Evolutionary conservation across 2,329 filamentous ascomycete species (phyloP).

Genomic region (Aspergillus felis): DNA sequence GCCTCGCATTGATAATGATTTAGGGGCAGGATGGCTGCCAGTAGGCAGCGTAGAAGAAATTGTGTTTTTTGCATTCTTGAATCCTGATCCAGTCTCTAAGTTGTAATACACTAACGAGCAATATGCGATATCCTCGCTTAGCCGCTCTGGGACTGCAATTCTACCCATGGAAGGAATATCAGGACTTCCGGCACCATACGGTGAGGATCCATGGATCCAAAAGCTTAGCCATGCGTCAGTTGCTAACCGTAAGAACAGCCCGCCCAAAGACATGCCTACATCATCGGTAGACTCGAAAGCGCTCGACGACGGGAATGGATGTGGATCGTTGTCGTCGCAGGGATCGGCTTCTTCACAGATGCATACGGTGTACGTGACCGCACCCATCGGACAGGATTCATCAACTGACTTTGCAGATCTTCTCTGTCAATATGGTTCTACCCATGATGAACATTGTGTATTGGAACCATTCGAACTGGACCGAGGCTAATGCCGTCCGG

Average conservation of each 20-base stretch:
- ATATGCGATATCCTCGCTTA: not conserved
- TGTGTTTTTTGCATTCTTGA: not conserved
- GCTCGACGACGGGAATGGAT: conserved; percentile 11
- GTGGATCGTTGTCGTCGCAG: conserved; percentile 12
- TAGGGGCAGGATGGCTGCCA: not conserved
- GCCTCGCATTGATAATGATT: not conserved
- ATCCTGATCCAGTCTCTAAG: no score
- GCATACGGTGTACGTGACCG: conserved; percentile 8
- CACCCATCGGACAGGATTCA: not conserved
- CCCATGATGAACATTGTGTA: conserved; percentile 12
- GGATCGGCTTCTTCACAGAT: conserved; percentile 13
- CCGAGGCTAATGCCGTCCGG: not conserved
- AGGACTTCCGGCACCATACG: conserved; percentile 9
- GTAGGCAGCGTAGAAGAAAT: not conserved
- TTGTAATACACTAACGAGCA: not conserved
- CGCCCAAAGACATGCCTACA: conserved; percentile 10
- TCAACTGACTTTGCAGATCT: conserved; percentile 9
- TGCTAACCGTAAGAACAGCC: not conserved
- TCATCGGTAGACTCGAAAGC: conserved; percentile 10
- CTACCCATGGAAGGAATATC: conserved; percentile 12
- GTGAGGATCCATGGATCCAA: not conserved
- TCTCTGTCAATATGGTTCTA: conserved; percentile 15
- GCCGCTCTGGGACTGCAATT: not conserved
- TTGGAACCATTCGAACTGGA: not conserved
- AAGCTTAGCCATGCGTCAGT: not conserved